phyloP scores from a whole-genome alignment of 208 protist genomes.

The Trypanosoma grayi region DNA sequence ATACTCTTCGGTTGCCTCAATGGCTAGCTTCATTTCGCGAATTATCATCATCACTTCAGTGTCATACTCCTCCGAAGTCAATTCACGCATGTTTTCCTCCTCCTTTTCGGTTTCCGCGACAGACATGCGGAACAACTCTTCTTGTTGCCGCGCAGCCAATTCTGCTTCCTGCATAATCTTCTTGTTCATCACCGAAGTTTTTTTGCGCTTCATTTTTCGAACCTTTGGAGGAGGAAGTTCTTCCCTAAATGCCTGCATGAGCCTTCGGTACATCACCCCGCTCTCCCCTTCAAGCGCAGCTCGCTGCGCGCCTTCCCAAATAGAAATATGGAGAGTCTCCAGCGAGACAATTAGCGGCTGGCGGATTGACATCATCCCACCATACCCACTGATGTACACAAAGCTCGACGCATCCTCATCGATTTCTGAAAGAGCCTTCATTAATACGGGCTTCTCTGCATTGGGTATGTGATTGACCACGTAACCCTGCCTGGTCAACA shows the following conservation, averaged over 20 bases:
- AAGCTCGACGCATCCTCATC: constrained; percentile 65
- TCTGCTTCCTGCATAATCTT: constrained; percentile 55
- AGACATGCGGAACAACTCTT: constrained; percentile 39
- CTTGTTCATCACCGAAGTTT: constrained; percentile 31
- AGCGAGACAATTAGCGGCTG: constrained; percentile 66
- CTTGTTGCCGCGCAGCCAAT: constrained; percentile 49
- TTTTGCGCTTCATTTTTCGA: constrained; percentile 31
- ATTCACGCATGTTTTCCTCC: constrained; percentile 36
- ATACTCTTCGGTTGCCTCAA: constrained; percentile 59
- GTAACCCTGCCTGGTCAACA: constrained; percentile 73
- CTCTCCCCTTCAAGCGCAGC: constrained; percentile 46
- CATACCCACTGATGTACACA: constrained; percentile 86
- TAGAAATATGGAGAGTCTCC: constrained; percentile 50
- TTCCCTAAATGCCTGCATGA: constrained; percentile 32
- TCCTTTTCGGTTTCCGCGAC: constrained; percentile 60
- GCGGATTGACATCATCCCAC: constrained; percentile 60
- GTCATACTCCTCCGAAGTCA: constrained; percentile 55
- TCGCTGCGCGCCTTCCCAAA: constrained; percentile 57
- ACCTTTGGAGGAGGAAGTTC: constrained; percentile 46
- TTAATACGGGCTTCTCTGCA: constrained; percentile 37
- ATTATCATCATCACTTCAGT: constrained; percentile 52
- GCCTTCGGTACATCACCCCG: constrained; percentile 27
- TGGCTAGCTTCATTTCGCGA: constrained; percentile 52
- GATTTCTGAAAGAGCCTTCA: constrained; percentile 57
- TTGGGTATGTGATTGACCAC: constrained; percentile 59